These are phyloP conservation scores for Aspergillus oerlinghausenensis DNA, from an alignment of 2,329 filamentous ascomycete genomes.

Conservation along the genomic window DNA sequence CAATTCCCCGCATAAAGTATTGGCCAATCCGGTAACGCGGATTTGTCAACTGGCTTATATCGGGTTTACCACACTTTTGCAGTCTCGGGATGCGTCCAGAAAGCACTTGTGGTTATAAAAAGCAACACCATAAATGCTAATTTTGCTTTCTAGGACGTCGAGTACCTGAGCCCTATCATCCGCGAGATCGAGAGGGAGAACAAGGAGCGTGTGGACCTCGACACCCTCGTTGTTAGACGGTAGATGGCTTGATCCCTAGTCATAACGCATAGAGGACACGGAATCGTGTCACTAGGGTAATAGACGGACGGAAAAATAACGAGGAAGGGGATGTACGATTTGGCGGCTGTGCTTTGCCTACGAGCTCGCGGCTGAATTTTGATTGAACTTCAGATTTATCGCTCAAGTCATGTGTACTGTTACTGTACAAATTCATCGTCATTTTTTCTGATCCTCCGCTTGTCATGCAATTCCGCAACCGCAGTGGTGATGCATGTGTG, in stretches of 20 bases:
- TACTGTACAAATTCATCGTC: slow-evolving; percentile 40
- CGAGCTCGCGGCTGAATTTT: slow-evolving; percentile 18
- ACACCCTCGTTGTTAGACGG: slow-evolving; percentile 59
- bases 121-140: slow-evolving; percentile 1
- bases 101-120: background rate
- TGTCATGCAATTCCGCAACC: background rate
- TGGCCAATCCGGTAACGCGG: slow-evolving; percentile 33
- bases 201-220: slow-evolving; percentile 64
- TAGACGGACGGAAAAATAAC: slow-evolving; percentile 17
- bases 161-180: slow-evolving; percentile 65
- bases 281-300: slow-evolving; percentile 9
- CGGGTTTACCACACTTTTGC: slow-evolving; percentile 1
- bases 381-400: slow-evolving; percentile 20
- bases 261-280: slow-evolving; percentile 18
- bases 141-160: slow-evolving; percentile 50
- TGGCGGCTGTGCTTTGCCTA: slow-evolving; percentile 11
- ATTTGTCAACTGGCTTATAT: slow-evolving; percentile 28
- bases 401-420: slow-evolving; percentile 32
- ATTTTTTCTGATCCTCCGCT: slow-evolving; percentile 18
- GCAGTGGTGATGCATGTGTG: background rate
- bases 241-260: slow-evolving; percentile 21
- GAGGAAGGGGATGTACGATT: slow-evolving; percentile 17
- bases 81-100: background rate
- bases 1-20: slow-evolving; percentile 23
- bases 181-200: slow-evolving; percentile 63